phyloP scores from a whole-genome alignment of 345 rosid genomes.

The sweet orange (Citrus sinensis) region DVS_A1.0 CM039165.1:38284501-38285000 shows the following conservation, averaged over 20 bases:
- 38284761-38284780: too few relatives aligned
- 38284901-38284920: background rate
- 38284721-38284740: background rate
- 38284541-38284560: constrained; percentile 31
- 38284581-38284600: constrained; percentile 21
- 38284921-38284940: background rate
- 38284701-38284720: background rate
- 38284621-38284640: constrained; percentile 48
- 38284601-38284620: constrained; percentile 52
- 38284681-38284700: constrained; percentile 41
- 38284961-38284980: constrained; percentile 73
- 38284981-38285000: constrained; percentile 92
- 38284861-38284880: background rate
- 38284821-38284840: background rate
- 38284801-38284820: background rate
- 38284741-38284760: background rate
- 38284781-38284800: background rate
- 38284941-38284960: constrained; percentile 37
- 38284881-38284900: background rate
- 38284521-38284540: constrained; percentile 25
- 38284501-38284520: constrained; percentile 24
- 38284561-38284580: constrained; percentile 30
- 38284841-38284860: background rate
- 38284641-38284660: constrained; percentile 41
- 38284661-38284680: constrained; percentile 61